Base-by-base conservation (phyloP, 176 grass and related monocot species). In the Guadua angustifolia region DNA sequence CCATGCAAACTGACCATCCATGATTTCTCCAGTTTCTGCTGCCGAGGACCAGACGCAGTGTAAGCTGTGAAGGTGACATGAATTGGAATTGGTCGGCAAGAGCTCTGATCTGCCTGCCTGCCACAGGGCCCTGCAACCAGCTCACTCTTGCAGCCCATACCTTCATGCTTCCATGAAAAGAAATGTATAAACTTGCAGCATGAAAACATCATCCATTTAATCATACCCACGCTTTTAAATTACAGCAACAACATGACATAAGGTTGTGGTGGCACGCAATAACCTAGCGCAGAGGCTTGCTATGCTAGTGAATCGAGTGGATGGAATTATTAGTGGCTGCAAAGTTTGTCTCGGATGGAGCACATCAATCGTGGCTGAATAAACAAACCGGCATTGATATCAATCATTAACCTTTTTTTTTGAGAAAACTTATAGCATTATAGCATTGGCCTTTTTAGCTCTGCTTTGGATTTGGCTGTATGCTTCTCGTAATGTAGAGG, bases 1-100 rank as follows among this genome's bases (percentile, higher is more conserved):
- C 65, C 79, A 78, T 71, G 79, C 66, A 22, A 71, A 69, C 14
- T 71, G 64, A 33, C 16, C 52, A 82, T 78, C 45, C 52, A 83
- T 71, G 47, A 88, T 83, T 62, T 83, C 65, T 71, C 56, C 56
- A 1, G 46, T 53, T 71, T 39, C 24, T 72, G 65, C 44, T 65
- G 73, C 80, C 7, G 43, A 69, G 64, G 79, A 83, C 68, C 73
- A 32, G 73, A 78, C 70, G 66, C 66, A 56, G 4, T 78, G 86
- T 79, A 79, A 79, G 80, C 57, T 83, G n/a, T 26, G 57, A 21
- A 60, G 86, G 45, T 59, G 86, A 79, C 80, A 88, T 78, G 80
- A 66, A 71, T 45, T 29, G 40, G 79, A 65, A 69, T 78, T 78
- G 66, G 80, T 71, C 77, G 86, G 81, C 74, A 78, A 52, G 45